These are phyloP conservation scores for Phytopythium sindhum DNA, from an alignment of 352 stramenopile genomes.

Conservation along the genomic window DNA sequence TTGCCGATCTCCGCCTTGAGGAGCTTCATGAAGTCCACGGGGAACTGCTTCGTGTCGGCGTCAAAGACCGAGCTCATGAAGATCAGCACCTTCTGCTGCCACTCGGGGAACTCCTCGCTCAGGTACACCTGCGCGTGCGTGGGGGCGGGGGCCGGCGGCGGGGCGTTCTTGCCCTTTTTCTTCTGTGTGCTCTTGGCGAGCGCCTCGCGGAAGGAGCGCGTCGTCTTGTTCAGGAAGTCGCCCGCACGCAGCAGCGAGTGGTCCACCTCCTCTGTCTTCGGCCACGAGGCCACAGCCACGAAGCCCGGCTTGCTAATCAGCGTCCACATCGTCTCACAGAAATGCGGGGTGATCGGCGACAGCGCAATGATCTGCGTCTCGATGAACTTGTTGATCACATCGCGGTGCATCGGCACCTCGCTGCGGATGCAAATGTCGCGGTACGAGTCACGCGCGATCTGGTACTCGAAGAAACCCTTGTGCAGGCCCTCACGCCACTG, in stretches of 20 bases:
- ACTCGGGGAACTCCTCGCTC: conserved; percentile 79
- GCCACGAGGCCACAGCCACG: conserved; percentile 89
- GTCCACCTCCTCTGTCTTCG: conserved; percentile 83
- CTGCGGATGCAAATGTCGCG: conserved; percentile 92
- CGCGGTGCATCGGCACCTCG: conserved; percentile 88
- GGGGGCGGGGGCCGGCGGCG: conserved; percentile 70
- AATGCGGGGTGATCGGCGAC: conserved; percentile 96
- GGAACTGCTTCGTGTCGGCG: conserved; percentile 60
- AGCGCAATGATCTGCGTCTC: conserved; percentile 93
- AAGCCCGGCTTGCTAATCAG: conserved; percentile 91
- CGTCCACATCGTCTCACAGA: conserved; percentile 92
- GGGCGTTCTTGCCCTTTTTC: conserved; percentile 91
- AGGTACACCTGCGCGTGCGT: conserved; percentile 87
- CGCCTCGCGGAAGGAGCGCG: conserved; percentile 89
- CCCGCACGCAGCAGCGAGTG: conserved; percentile 90
- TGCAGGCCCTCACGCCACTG: conserved; percentile 97
- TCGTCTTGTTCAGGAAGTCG: conserved; percentile 91
- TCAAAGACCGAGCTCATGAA: conserved; percentile 79
- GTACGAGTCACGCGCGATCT: conserved; percentile 97
- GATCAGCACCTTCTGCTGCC: conserved; percentile 81
- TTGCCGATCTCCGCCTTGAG: conserved; percentile 73
- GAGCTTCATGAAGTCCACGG: conserved; percentile 84
- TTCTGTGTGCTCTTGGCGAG: conserved; percentile 73
- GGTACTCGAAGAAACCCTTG: conserved; percentile 98
- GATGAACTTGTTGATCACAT: conserved; percentile 92